Base-by-base conservation (phyloP, 2,329 filamentous ascomycete species). In the Ascochyta lentis region DNA sequence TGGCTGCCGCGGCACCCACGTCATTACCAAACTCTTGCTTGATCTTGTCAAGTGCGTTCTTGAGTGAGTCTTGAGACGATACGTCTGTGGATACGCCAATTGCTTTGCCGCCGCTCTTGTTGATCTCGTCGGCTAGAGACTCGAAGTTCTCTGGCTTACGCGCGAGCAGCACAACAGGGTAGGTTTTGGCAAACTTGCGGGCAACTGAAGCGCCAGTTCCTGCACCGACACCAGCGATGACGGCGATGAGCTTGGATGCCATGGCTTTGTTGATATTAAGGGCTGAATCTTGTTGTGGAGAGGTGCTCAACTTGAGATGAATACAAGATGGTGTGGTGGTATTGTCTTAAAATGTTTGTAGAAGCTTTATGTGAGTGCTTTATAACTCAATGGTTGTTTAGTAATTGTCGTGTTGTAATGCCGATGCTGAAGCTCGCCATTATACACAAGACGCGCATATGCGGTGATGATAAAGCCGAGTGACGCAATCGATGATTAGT, bases 151-250 rank as follows among this genome's bases (percentile, higher is more conserved):
- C 81, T 0, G 86, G 81, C 15, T 80, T 86, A 45, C 90, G 87
- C 12, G 90, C 86, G n/a, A 94, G 83, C 1, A 94, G 80, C 1
- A 90, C 88, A 1, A 94, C 88, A 0, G 89, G 85, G 69, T 94
- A 95, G 8, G 82, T 68, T 58, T 86, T 69, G 29, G 83, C 83
- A 65, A 89, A 89, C 54, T 79, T 82, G 51, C 84, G 80, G 29
- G 86, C 85, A 13, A 88, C 81, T 2, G 83, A 79, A 13, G 85
- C 84, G 24, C 86, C 86, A n/a, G 82, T 92, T 56, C 90, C 89
- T 6, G 87, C 79, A n/a, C 90, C 90, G 38, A 87, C 89, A 51
- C 89, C 90, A 10, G 88, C 88, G 55, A 92, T 77, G 57, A 92
- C 78, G 46, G 88, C 86, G 72, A 87, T 89, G 66, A 89, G 82